These are phyloP conservation scores for Plasmopara viticola DNA, from an alignment of 352 stramenopile genomes.

Conservation along the genomic window DNA sequence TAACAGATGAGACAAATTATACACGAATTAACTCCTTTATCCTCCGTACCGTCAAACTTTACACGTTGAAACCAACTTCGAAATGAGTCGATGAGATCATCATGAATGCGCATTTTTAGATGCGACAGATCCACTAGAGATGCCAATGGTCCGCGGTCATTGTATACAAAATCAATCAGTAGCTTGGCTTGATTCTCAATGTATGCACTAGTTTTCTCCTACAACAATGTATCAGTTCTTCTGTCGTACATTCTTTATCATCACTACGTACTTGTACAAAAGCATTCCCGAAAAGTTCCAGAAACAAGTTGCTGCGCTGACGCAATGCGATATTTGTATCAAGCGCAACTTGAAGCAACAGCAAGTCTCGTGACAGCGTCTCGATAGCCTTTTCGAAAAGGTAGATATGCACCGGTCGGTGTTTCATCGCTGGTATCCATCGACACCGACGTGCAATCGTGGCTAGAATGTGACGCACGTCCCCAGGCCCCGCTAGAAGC, in stretches of 20 bases:
- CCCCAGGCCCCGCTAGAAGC: conserved; percentile 57
- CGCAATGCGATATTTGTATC: conserved; percentile 87
- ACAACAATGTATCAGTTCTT: conserved; percentile 3
- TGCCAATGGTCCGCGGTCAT: conserved; percentile 51
- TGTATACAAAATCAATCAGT: conserved; percentile 69
- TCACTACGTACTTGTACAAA: conserved; percentile 58
- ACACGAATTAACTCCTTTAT: background rate
- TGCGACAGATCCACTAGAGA: conserved; percentile 76
- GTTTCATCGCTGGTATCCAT: conserved; percentile 19
- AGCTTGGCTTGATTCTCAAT: conserved; percentile 66
- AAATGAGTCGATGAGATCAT: conserved; percentile 86
- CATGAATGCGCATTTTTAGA: conserved; percentile 86
- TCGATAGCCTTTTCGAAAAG: conserved; percentile 84
- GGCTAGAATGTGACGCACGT: conserved; percentile 70
- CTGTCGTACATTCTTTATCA: background rate
- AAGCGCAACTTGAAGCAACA: conserved; percentile 82
- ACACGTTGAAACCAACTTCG: conserved; percentile 67
- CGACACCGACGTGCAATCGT: conserved; percentile 44
- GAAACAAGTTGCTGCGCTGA: conserved; percentile 83
- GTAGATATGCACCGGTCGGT: conserved; percentile 79
- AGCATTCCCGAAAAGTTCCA: conserved; percentile 93
- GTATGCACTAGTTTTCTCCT: conserved; percentile 80
- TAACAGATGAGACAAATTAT: background rate
- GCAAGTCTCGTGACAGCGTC: conserved; percentile 79
- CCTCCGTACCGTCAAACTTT: conserved; percentile 64